Conservation (phyloP, 176 grass and related monocot genomes). For the Chrysopogon serrulatus region DNA sequence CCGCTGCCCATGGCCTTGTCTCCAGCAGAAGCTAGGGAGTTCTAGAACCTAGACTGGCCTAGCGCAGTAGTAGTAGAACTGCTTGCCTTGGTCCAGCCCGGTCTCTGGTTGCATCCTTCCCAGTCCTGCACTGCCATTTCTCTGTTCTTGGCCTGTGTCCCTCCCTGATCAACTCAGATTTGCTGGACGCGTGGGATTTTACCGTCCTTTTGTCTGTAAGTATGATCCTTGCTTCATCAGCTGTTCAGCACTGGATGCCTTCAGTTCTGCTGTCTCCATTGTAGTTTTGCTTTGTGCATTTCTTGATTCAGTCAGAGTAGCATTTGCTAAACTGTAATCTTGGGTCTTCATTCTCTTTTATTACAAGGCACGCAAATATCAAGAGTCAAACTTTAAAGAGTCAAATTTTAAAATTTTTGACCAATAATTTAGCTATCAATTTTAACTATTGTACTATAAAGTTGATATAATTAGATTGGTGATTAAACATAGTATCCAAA, state of each 20-base stretch:
- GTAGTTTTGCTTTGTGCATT: neutral
- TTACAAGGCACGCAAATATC: too few relatives aligned
- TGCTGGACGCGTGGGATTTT: neutral
- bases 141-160: neutral
- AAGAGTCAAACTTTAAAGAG: too few relatives aligned
- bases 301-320: neutral
- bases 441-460: too few relatives aligned
- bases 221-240: neutral
- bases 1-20: neutral
- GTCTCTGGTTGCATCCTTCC: neutral
- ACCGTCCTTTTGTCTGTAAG: neutral
- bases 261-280: neutral
- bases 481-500: too few relatives aligned
- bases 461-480: too few relatives aligned
- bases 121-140: neutral
- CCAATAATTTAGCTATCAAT: too few relatives aligned
- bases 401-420: too few relatives aligned
- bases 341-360: too few relatives aligned
- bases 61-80: neutral
- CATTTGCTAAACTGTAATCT: neutral
- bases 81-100: neutral
- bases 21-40: neutral
- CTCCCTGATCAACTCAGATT: slow-evolving; percentile 1
- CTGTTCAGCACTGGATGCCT: neutral
- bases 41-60: slow-evolving; percentile 5